These are phyloP conservation scores for Allomyces javanicus DNA, from an alignment of 192 early-diverging fungal genomes.

Conservation along the genomic window DNA sequence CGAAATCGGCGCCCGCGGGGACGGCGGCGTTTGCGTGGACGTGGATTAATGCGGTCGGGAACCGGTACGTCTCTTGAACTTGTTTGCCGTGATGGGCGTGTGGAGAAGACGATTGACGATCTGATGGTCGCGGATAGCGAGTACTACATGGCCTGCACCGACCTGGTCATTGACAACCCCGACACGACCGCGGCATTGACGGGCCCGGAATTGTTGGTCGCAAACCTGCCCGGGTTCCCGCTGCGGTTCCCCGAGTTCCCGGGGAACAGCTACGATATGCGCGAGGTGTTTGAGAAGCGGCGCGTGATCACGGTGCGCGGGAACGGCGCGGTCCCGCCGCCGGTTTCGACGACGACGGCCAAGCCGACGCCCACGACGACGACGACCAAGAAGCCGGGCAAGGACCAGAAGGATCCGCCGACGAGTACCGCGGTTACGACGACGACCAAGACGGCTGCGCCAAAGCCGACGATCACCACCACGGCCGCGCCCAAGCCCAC, in stretches of 20 bases:
- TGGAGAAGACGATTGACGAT: no score
- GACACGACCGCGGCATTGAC: conserved; percentile 3
- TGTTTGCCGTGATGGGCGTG: no score
- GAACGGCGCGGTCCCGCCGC: neutral
- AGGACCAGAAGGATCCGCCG: neutral
- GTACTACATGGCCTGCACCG: conserved; percentile 44
- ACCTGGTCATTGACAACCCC: conserved; percentile 26
- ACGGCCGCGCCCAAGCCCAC: no score
- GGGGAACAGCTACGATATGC: neutral
- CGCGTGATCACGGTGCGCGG: neutral
- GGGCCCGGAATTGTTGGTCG: conserved; percentile 2
- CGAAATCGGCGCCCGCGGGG: conserved; percentile 20
- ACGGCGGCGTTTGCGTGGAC: conserved; percentile 41
- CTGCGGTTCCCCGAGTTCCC: neutral
- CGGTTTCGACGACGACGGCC: neutral
- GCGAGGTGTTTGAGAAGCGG: neutral
- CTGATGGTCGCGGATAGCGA: conserved; percentile 5
- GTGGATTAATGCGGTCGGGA: conserved; percentile 44
- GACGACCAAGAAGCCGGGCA: neutral
- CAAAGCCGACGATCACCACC: no score
- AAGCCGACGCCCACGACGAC: neutral
- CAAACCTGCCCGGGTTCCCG: conserved; percentile 1
- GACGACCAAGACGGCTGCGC: no score
- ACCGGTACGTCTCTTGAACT: conserved; percentile 10
- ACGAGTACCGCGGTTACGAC: no score